phyloP scores from a whole-genome alignment of 1,139 yeast species.

The Hyphopichia khmerensis region DNA sequence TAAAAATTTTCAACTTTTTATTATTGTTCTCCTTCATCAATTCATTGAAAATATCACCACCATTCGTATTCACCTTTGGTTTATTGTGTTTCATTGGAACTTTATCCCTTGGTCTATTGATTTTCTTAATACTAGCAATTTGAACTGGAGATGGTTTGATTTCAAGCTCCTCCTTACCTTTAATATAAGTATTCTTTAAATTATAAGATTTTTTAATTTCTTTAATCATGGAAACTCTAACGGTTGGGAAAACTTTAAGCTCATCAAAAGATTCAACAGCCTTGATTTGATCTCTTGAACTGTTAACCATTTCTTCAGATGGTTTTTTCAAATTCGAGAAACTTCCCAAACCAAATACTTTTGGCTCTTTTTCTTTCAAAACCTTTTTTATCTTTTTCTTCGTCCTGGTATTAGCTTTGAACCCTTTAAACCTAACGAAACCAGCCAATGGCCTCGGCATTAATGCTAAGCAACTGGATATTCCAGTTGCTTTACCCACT shows the following conservation, averaged over 20 bases:
- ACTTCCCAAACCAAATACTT: background rate
- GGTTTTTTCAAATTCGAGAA: conserved; percentile 19
- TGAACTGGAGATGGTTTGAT: conserved; percentile 46
- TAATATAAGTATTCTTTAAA: conserved; percentile 34
- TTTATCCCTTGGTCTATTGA: conserved; percentile 32
- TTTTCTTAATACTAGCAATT: conserved; percentile 45
- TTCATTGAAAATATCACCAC: conserved; percentile 20
- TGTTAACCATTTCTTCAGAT: conserved; percentile 14
- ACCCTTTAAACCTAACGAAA: background rate
- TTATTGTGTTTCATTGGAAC: conserved; percentile 14
- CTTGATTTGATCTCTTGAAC: conserved; percentile 31
- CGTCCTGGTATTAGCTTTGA: background rate
- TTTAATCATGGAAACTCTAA: conserved; percentile 61
- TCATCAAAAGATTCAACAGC: conserved; percentile 63
- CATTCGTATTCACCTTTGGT: conserved; percentile 8
- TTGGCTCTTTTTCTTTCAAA: background rate
- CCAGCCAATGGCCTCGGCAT: background rate
- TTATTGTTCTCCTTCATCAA: conserved; percentile 29
- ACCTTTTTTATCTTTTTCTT: background rate
- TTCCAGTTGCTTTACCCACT: background rate
- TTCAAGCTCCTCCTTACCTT: conserved; percentile 28
- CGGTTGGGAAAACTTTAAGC: conserved; percentile 63
- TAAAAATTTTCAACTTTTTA: conserved; percentile 57
- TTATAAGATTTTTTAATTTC: conserved; percentile 54
- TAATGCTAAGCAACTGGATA: background rate